A percentile compares a stretch with the other conserved stretches of the same genome.
Conservation (phyloP, 805 yeast species). For the Candida odintsovae region DNA sequence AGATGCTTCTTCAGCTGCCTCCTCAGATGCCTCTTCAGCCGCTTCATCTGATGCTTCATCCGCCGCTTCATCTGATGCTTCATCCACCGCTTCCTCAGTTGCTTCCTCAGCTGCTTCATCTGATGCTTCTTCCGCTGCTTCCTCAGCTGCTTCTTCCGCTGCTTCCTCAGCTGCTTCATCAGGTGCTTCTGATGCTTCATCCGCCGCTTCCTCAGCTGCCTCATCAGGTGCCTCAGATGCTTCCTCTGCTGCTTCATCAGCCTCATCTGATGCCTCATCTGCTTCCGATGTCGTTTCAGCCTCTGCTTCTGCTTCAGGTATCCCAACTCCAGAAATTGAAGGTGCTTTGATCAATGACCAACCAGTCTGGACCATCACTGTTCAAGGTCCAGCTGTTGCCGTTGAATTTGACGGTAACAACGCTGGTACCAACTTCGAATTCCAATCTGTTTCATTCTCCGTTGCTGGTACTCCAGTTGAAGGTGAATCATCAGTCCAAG, state of each 20-base stretch:
- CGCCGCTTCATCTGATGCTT: conserved; percentile 15
- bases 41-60: neutral
- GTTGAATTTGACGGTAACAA: conserved; percentile 52
- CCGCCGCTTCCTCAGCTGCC: conserved; percentile 1
- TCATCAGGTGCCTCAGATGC: neutral
- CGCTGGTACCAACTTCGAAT: conserved; percentile 25
- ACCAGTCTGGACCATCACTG: conserved; percentile 42
- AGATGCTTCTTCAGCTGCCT: neutral
- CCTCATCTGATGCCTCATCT: conserved; percentile 1
- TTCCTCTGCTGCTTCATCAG: conserved; percentile 17
- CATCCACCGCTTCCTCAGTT: neutral
- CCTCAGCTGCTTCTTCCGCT: too few relatives aligned
- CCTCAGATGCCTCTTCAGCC: neutral
- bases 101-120: too few relatives aligned
- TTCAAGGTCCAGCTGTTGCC: conserved; percentile 45
- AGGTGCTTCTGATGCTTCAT: conserved; percentile 1
- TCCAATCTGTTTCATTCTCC: conserved; percentile 16
- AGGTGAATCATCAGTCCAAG: conserved; percentile 23
- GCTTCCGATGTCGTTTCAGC: conserved; percentile 7
- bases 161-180: neutral
- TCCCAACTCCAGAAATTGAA: conserved; percentile 20
- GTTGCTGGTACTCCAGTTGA: conserved; percentile 36
- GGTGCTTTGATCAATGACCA: conserved; percentile 27
- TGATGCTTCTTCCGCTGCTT: too few relatives aligned
- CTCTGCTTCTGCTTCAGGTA: conserved; percentile 3